Percentiles rank a stretch among this genome's conserved stretches.
Conservation (phyloP, 306 rosid species). For the Delonix regia region DNA sequence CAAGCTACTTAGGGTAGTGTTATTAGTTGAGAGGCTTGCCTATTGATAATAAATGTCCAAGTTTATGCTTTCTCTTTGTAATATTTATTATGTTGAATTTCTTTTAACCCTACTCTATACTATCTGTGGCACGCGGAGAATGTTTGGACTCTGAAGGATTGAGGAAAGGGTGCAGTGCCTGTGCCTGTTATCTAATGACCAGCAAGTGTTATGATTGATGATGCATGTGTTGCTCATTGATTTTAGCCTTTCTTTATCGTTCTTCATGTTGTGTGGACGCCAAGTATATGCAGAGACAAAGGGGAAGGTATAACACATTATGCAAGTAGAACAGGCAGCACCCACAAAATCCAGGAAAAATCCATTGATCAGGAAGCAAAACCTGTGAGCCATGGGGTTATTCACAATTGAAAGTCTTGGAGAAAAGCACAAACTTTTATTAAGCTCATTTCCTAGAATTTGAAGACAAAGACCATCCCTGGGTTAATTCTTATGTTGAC, state of each 20-base stretch:
- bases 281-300: not conserved
- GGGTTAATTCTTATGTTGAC: too few species aligned
- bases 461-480: not conserved
- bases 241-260: not conserved
- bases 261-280: not conserved
- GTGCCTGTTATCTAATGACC: not conserved
- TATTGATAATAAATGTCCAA: too few species aligned
- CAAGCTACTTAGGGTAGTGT: not conserved
- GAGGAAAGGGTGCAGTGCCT: not conserved
- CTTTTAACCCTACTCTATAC: not conserved
- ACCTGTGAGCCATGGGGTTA: too few species aligned
- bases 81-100: not conserved
- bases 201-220: not conserved
- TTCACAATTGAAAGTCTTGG: not conserved
- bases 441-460: not conserved
- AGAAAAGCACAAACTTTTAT: not conserved
- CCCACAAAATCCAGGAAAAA: too few species aligned
- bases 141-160: not conserved
- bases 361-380: too few species aligned
- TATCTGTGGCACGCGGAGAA: not conserved
- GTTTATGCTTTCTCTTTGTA: too few species aligned
- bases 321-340: too few species aligned
- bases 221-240: not conserved
- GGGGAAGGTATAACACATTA: not conserved
- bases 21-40: too few species aligned